phyloP scores from a whole-genome alignment of 495 filamentous ascomycete species.

The Margaritispora aquatica region DNA sequence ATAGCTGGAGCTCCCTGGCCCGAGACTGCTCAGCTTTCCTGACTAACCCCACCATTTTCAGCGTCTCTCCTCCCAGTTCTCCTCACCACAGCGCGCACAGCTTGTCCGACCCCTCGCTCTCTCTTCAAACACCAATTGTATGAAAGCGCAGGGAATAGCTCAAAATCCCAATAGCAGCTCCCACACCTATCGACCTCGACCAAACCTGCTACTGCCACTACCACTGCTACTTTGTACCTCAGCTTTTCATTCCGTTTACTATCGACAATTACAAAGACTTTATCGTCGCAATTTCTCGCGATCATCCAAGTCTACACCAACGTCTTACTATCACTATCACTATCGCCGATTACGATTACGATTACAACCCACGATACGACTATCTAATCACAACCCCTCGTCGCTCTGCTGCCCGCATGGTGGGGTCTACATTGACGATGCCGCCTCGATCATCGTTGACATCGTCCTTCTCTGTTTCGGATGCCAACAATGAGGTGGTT shows the following conservation, averaged over 20 bases:
- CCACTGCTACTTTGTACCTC: no score
- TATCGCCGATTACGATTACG: conserved; percentile 1
- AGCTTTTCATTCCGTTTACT: neutral
- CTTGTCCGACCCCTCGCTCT: neutral
- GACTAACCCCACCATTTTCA: neutral
- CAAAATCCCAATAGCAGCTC: conserved; percentile 11
- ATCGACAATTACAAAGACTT: conserved; percentile 8
- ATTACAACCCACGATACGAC: neutral
- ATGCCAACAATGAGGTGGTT: conserved; percentile 91
- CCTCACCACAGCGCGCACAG: neutral
- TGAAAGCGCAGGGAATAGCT: conserved; percentile 18
- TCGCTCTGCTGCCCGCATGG: conserved; percentile 31
- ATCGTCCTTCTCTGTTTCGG: conserved; percentile 85
- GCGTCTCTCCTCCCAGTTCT: neutral
- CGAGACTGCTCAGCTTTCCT: no score
- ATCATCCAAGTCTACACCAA: conserved; percentile 8
- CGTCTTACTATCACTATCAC: neutral
- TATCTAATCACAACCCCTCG: conserved; percentile 15
- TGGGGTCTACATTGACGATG: conserved; percentile 62
- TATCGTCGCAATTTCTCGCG: conserved; percentile 8
- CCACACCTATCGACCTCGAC: neutral
- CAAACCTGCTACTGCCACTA: neutral
- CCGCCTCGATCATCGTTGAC: conserved; percentile 83
- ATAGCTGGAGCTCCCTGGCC: no score
- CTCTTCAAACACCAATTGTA: conserved; percentile 22